Percentiles rank a stretch among this genome's conserved stretches.
phyloP scores from a whole-genome alignment of 768 basidiomycete species.

The Aureoboletus auriporus region DNA sequence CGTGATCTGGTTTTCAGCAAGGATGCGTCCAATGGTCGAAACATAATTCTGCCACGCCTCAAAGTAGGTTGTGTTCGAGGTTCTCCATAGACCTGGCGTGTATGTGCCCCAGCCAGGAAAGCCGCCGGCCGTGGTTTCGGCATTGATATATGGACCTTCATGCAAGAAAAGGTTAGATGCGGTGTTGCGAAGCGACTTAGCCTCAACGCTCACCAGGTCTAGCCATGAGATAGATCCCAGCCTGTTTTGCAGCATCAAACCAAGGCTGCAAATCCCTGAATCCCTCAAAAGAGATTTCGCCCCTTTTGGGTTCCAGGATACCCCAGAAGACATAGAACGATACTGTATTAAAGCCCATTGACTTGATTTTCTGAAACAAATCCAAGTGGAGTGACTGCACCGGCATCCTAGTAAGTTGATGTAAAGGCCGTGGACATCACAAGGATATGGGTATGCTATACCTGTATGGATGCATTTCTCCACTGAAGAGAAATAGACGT shows the following conservation, averaged over 20 bases:
- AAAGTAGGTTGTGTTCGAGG: conserved; percentile 44
- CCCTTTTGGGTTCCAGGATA: conserved; percentile 36
- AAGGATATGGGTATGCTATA: neutral
- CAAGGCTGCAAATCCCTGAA: conserved; percentile 34
- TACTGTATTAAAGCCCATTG: conserved; percentile 35
- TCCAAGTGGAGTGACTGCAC: conserved; percentile 39
- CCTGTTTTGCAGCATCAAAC: conserved; percentile 27
- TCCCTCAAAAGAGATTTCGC: conserved; percentile 49
- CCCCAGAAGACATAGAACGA: conserved; percentile 63
- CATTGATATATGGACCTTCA: conserved; percentile 27
- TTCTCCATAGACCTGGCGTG: conserved; percentile 45
- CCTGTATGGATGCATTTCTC: conserved; percentile 63
- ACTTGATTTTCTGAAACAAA: conserved; percentile 59
- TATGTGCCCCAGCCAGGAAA: conserved; percentile 60
- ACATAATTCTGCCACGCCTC: conserved; percentile 56
- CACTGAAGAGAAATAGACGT: conserved; percentile 54
- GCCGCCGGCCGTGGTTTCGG: conserved; percentile 34
- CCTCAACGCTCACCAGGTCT: conserved; percentile 17
- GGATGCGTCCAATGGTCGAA: conserved; percentile 44
- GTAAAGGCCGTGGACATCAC: neutral
- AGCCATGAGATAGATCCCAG: conserved; percentile 26
- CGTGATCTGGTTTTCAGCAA: conserved; percentile 53
- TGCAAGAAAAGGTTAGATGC: neutral
- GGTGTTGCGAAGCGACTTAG: neutral
- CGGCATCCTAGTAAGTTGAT: conserved; percentile 25